These are phyloP conservation scores for Jackrogersella multiformis DNA, from an alignment of 495 filamentous ascomycete genomes.

Conservation along the genomic window DNA sequence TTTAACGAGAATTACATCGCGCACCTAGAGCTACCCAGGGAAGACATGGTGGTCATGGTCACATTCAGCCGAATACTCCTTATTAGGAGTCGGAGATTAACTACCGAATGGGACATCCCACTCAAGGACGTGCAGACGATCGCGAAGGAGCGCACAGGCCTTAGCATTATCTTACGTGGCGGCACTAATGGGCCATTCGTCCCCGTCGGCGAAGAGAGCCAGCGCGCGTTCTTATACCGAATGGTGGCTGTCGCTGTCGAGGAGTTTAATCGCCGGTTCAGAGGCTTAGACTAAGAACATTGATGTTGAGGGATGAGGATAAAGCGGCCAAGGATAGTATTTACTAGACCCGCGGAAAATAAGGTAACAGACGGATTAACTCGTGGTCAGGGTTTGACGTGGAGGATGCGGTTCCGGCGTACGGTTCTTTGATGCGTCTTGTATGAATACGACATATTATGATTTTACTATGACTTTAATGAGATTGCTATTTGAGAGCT, in stretches of 20 bases:
- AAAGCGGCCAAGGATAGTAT: not conserved
- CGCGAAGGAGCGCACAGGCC: slow-evolving; percentile 92
- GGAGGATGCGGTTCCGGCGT: slow-evolving; percentile 2
- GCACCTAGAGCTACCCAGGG: slow-evolving; percentile 87
- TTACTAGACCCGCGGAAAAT: not conserved
- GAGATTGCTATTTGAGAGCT: slow-evolving; percentile 8
- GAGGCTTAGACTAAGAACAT: slow-evolving; percentile 50
- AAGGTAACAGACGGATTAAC: not conserved
- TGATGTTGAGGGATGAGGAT: not conserved
- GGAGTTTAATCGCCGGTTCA: slow-evolving; percentile 65
- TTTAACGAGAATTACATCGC: slow-evolving; percentile 98
- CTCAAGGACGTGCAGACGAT: slow-evolving; percentile 97
- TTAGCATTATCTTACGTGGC: slow-evolving; percentile 86
- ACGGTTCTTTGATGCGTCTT: slow-evolving; percentile 9
- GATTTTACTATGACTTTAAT: slow-evolving; percentile 20
- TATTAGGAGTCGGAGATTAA: slow-evolving; percentile 81
- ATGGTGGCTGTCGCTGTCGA: slow-evolving; percentile 67
- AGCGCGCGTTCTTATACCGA: slow-evolving; percentile 83
- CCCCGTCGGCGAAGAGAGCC: slow-evolving; percentile 87
- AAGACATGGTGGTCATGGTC: slow-evolving; percentile 94
- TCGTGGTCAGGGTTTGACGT: not conserved
- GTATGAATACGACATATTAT: slow-evolving; percentile 14
- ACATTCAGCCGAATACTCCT: slow-evolving; percentile 94
- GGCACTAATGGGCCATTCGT: slow-evolving; percentile 95
- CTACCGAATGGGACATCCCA: slow-evolving; percentile 93